Base-by-base conservation (phyloP, 805 yeast genomes). In the Starmerella scarabaei region DNA sequence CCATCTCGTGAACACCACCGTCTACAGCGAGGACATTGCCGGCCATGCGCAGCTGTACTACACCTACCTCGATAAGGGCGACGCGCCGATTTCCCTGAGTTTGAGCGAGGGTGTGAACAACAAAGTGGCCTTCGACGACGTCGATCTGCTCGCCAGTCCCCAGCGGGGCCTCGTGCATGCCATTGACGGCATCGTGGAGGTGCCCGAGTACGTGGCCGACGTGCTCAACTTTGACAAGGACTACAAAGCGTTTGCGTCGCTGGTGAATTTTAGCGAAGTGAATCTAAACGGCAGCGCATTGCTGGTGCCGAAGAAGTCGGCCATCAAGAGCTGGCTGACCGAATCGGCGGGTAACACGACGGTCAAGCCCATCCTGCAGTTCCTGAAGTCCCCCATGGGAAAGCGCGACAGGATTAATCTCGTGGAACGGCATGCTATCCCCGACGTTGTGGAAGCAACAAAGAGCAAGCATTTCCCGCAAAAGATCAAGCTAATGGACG, bases 1-100 rank as follows among this genome's bases (percentile, higher is more conserved):
- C 34, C 54, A 70, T 48, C 44, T 63, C 4, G 53, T 70, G 28
- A 46, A 53, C 30, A 45, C 43, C 12, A 39, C 52, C 11, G 41
- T 49, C 4, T 20, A 23, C 7, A 28, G 45, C 31, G 42, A 24
- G 9, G 45, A 42, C 19, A 36, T 41, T 16, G 21, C 37, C n/a
- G 24, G 16, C 5, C 12, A 20, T 18, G 26, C 41, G 2, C 18
- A 21, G 16, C 24, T 45, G 9, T 47, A 45, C 34, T 19, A 36
- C 15, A 37, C 50, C 16, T 43, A 42, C 18, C 36, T 43, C n/a
- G 48, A 48, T 30, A 44, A 45, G 26, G 41, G 44, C 23, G 33
- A 43, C 8, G 50, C 51, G 4, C 45, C 42, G 5, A 36, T 52
- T 2, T 21, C 39, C 14, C 30, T 52, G 18, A 27, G 38, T 16